Conservation (phyloP, 768 basidiomycete species). For the Leccinellum luteum region DNA sequence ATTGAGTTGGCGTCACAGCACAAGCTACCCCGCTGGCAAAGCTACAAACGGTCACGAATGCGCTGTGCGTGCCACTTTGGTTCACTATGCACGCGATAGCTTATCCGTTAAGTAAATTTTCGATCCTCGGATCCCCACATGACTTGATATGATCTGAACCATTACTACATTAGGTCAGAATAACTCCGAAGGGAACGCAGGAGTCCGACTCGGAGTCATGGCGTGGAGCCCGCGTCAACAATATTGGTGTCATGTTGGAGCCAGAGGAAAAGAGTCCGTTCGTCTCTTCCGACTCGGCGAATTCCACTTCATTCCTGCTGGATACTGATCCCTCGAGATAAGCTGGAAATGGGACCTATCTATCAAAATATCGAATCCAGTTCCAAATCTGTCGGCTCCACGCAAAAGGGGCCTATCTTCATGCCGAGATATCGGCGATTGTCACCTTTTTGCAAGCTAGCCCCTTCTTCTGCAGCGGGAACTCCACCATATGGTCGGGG, state of each 20-base stretch:
- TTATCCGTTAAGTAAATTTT: conserved; percentile 41
- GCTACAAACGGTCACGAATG: conserved; percentile 42
- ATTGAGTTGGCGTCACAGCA: conserved; percentile 26
- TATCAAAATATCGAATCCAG: background rate
- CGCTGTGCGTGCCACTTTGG: conserved; percentile 30
- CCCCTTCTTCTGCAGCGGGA: no score
- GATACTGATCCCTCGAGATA: background rate
- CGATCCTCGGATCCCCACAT: conserved; percentile 47
- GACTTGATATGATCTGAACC: background rate
- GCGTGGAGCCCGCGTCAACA: background rate
- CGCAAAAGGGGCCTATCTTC: background rate
- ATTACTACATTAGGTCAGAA: background rate
- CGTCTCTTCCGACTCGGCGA: background rate
- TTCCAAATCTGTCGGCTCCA: background rate
- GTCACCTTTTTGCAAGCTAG: no score
- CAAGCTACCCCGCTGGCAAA: conserved; percentile 34
- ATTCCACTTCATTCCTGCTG: background rate
- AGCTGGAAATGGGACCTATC: background rate
- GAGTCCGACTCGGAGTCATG: background rate
- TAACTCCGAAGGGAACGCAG: background rate
- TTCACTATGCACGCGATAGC: conserved; percentile 40
- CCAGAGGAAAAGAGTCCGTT: background rate
- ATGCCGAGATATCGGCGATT: no score
- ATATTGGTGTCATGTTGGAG: background rate
- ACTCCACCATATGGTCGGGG: no score